Evolutionary conservation across 2,329 filamentous ascomycete genomes (phyloP).

Genomic region (Lomentospora prolificans): DNA sequence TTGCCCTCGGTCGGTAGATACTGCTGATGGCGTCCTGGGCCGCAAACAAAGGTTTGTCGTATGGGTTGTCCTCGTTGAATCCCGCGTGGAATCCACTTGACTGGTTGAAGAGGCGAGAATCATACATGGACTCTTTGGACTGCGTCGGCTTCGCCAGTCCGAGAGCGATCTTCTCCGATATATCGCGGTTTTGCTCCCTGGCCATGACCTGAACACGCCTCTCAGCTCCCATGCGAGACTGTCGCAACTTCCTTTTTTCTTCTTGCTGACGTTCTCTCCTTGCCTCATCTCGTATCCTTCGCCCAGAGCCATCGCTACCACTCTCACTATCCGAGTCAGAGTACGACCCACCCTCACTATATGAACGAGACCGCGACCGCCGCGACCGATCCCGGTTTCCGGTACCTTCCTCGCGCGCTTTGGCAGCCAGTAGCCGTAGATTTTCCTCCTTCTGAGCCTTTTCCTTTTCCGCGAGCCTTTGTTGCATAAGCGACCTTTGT

Average conservation of each 20-base stretch:
- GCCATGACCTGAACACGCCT: slow-evolving; percentile 86
- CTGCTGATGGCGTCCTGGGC: slow-evolving; percentile 90
- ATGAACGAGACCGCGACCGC: slow-evolving; percentile 21
- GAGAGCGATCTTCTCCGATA: slow-evolving; percentile 91
- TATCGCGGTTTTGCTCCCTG: slow-evolving; percentile 90
- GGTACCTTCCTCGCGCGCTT: slow-evolving; percentile 75
- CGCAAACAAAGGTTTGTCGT: slow-evolving; percentile 94
- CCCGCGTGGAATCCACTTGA: slow-evolving; percentile 81
- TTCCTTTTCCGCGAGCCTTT: slow-evolving; percentile 91
- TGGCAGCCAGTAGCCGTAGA: slow-evolving; percentile 76
- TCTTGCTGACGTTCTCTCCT: slow-evolving; percentile 72
- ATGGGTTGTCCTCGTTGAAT: slow-evolving; percentile 95
- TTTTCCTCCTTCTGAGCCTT: slow-evolving; percentile 91
- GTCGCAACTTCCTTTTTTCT: slow-evolving; percentile 79
- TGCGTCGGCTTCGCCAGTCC: slow-evolving; percentile 92
- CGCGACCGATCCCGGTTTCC: slow-evolving; percentile 34
- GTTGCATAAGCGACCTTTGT: slow-evolving; percentile 88
- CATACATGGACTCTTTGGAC: slow-evolving; percentile 90
- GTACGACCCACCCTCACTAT: slow-evolving; percentile 40
- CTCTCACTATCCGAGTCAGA: slow-evolving; percentile 40
- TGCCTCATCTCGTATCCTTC: slow-evolving; percentile 65
- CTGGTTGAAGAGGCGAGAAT: slow-evolving; percentile 91
- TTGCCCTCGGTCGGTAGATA: slow-evolving; percentile 77
- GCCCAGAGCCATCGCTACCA: slow-evolving; percentile 56
- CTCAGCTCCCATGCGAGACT: slow-evolving; percentile 93